phyloP scores from a whole-genome alignment of 225 moss, liverwort and hornwort genomes.

The Neckera pumila region DNA sequence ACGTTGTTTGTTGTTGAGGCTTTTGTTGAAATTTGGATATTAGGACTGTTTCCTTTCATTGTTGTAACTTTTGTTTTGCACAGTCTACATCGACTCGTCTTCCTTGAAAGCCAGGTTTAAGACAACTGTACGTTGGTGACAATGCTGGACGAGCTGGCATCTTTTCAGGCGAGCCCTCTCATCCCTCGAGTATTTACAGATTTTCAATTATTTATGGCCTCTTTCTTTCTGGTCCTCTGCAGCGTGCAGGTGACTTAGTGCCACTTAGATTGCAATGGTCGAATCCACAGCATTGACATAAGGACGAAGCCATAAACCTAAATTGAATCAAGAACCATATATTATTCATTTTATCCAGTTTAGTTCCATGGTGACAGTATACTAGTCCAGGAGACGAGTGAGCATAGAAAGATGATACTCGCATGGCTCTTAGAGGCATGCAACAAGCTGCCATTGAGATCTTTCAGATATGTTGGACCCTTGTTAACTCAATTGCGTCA shows the following conservation, averaged over 20 bases:
- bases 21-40: background rate
- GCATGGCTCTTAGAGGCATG: background rate
- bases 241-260: background rate
- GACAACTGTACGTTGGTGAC: background rate
- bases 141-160: background rate
- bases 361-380: no score
- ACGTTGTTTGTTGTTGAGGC: background rate
- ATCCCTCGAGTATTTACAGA: background rate
- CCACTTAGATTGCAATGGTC: background rate
- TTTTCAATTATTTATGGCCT: background rate
- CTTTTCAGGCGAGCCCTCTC: background rate
- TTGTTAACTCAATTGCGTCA: background rate
- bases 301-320: background rate
- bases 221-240: background rate
- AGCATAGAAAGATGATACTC: background rate
- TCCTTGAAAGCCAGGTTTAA: background rate
- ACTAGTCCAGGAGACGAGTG: no score
- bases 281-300: background rate
- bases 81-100: background rate
- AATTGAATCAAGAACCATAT: background rate
- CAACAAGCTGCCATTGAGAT: background rate
- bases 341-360: no score
- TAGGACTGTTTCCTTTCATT: background rate
- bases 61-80: background rate
- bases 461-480: background rate